These are phyloP conservation scores for Dendrocalamus latiflorus DNA, from an alignment of 202 grass and related monocot species.

Conservation along the genomic window DNA sequence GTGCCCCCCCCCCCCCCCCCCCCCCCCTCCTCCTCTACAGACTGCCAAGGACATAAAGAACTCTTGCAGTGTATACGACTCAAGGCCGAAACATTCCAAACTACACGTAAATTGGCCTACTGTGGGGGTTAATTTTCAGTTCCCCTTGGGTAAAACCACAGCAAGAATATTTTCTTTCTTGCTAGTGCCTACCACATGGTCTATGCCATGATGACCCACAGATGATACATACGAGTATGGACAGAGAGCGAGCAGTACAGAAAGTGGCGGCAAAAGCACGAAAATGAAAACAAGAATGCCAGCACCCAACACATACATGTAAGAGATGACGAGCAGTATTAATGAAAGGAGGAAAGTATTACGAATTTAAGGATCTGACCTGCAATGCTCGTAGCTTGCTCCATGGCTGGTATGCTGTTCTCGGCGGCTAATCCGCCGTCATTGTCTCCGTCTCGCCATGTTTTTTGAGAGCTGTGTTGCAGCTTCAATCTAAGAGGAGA, in stretches of 20 bases:
- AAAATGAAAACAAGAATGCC: slow-evolving; percentile 24
- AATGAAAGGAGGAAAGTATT: not conserved
- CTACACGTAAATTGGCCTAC: slow-evolving; percentile 42
- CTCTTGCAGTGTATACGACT: slow-evolving; percentile 32
- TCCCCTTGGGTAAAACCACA: slow-evolving; percentile 23
- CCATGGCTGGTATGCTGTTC: not conserved
- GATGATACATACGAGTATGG: slow-evolving; percentile 9
- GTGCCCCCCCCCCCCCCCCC: not conserved
- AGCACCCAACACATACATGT: not conserved
- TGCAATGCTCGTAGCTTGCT: slow-evolving; percentile 11
- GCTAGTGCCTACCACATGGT: not conserved
- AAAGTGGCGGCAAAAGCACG: slow-evolving; percentile 8
- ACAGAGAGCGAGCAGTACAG: not conserved
- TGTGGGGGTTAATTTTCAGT: slow-evolving; percentile 18
- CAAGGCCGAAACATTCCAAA: slow-evolving; percentile 46
- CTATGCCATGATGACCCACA: slow-evolving; percentile 6
- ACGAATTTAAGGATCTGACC: slow-evolving; percentile 42
- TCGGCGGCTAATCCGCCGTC: not conserved
- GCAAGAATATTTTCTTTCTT: not conserved
- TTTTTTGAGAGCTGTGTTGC: not conserved
- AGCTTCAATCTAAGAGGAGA: slow-evolving; percentile 23
- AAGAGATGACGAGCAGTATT: not conserved
- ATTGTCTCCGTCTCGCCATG: not conserved
- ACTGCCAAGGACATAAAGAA: slow-evolving; percentile 47
- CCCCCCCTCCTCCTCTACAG: slow-evolving; percentile 24